Evolutionary conservation across 2,329 filamentous ascomycete species (phyloP).

Genomic region (Ascochyta lentis): DNA sequence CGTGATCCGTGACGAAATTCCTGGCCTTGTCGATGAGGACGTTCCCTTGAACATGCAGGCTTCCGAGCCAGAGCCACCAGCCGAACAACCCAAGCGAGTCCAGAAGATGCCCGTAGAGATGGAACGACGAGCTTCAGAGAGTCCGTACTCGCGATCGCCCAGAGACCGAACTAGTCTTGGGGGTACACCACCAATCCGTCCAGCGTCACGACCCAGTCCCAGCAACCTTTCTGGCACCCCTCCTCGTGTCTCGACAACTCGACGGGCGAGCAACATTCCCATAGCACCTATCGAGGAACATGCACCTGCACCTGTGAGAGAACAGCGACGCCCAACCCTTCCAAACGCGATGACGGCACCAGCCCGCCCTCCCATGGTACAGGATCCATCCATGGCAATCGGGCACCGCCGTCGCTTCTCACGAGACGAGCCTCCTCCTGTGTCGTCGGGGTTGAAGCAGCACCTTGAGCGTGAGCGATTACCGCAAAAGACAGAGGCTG

Average conservation of each 20-base stretch:
- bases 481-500: constrained; percentile 49
- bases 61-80: constrained; percentile 35
- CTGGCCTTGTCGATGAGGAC: constrained; percentile 81
- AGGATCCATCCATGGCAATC: constrained; percentile 47
- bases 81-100: constrained; percentile 32
- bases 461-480: constrained; percentile 53
- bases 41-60: constrained; percentile 50
- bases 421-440: constrained; percentile 52
- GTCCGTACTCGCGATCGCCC: constrained; percentile 43
- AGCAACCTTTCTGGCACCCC: constrained; percentile 36
- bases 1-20: constrained; percentile 77
- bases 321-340: constrained; percentile 53
- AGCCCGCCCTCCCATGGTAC: constrained; percentile 47
- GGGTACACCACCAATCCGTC: constrained; percentile 43
- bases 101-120: constrained; percentile 40
- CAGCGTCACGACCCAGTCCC: constrained; percentile 41
- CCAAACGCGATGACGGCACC: constrained; percentile 55
- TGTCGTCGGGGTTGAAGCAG: constrained; percentile 57
- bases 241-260: constrained; percentile 31
- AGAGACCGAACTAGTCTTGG: constrained; percentile 36
- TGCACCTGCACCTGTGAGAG: constrained; percentile 38
- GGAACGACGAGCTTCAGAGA: constrained; percentile 37
- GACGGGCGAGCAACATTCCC: constrained; percentile 45
- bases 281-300: constrained; percentile 44
- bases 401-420: constrained; percentile 70